A percentile compares a stretch with the other conserved stretches of the same genome.
Conservation (phyloP, 1,284 basidiomycete genomes). For the Inonotus hispidus region DNA sequence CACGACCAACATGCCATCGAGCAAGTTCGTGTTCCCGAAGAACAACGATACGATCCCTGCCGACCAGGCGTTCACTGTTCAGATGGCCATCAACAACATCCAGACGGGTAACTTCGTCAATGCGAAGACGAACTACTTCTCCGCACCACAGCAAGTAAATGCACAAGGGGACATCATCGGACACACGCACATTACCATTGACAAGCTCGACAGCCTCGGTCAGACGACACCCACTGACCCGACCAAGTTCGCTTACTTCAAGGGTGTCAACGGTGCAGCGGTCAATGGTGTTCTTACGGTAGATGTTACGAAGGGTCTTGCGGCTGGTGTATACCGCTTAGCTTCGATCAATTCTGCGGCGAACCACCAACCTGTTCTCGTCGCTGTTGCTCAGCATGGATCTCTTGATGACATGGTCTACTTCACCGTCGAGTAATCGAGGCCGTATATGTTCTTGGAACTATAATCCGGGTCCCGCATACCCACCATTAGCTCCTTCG, state of each 20-base stretch:
- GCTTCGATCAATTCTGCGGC: slow-evolving; percentile 46
- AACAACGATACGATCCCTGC: slow-evolving; percentile 40
- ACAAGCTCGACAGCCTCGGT: slow-evolving; percentile 45
- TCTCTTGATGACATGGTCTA: slow-evolving; percentile 57
- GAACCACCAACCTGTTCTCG: slow-evolving; percentile 56
- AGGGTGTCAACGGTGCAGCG: slow-evolving; percentile 49
- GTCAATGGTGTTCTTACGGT: slow-evolving; percentile 47
- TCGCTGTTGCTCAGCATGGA: slow-evolving; percentile 55
- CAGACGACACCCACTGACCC: slow-evolving; percentile 55
- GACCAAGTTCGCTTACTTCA: slow-evolving; percentile 62
- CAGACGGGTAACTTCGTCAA: slow-evolving; percentile 51
- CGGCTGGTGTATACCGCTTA: slow-evolving; percentile 52
- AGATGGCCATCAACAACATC: slow-evolving; percentile 43
- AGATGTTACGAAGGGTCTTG: slow-evolving; percentile 51
- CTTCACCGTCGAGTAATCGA: slow-evolving; percentile 39
- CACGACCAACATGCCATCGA: slow-evolving; percentile 40
- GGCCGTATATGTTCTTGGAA: background rate
- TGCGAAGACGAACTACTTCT: slow-evolving; percentile 49
- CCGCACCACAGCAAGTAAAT: slow-evolving; percentile 55
- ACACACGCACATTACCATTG: slow-evolving; percentile 63
- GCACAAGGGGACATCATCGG: slow-evolving; percentile 47
- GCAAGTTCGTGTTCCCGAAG: slow-evolving; percentile 43
- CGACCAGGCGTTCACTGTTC: slow-evolving; percentile 44
- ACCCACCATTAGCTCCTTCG: no score
- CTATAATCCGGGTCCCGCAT: no score